Conservation (phyloP, 73 alveolate genomes). For the Urostyla sp. region DNA sequence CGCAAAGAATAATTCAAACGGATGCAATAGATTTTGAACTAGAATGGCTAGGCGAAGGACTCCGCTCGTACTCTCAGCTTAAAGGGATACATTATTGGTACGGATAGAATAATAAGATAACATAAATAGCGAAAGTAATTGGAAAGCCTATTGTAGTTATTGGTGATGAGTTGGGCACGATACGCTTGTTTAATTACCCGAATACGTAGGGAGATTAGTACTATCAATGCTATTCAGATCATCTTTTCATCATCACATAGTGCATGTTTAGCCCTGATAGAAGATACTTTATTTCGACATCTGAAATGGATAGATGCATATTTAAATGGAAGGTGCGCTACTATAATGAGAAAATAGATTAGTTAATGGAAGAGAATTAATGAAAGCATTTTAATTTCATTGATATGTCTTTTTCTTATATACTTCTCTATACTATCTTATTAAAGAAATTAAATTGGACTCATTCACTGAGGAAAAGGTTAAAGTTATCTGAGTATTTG, state of each 20-base stretch:
- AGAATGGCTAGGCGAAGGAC: conserved; percentile 97
- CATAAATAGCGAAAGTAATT: conserved; percentile 78
- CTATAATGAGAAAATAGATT: conserved; percentile 8
- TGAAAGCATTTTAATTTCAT: too few species aligned
- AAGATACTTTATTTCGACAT: conserved; percentile 73
- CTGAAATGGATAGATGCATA: conserved; percentile 82
- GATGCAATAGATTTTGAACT: conserved; percentile 86
- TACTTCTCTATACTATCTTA: too few species aligned
- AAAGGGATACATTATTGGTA: conserved; percentile 92
- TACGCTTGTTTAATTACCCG: conserved; percentile 85
- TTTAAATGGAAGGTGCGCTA: conserved; percentile 80
- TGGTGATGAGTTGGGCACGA: conserved; percentile 95
- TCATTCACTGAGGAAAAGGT: too few species aligned
- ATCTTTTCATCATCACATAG: conserved; percentile 76
- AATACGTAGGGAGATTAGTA: conserved; percentile 78
- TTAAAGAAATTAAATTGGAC: too few species aligned
- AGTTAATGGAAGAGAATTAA: not conserved
- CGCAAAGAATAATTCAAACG: conserved; percentile 65
- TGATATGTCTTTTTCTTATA: too few species aligned
- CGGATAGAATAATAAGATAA: conserved; percentile 82
- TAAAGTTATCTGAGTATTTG: too few species aligned
- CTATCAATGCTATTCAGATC: conserved; percentile 89
- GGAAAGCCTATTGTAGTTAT: conserved; percentile 89
- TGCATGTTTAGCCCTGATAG: conserved; percentile 82
- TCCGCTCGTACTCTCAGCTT: conserved; percentile 82